Percentiles rank a stretch among this genome's conserved stretches.
phyloP scores from a whole-genome alignment of 106 monocot genomes.

The Triglochin maritima region DNA sequence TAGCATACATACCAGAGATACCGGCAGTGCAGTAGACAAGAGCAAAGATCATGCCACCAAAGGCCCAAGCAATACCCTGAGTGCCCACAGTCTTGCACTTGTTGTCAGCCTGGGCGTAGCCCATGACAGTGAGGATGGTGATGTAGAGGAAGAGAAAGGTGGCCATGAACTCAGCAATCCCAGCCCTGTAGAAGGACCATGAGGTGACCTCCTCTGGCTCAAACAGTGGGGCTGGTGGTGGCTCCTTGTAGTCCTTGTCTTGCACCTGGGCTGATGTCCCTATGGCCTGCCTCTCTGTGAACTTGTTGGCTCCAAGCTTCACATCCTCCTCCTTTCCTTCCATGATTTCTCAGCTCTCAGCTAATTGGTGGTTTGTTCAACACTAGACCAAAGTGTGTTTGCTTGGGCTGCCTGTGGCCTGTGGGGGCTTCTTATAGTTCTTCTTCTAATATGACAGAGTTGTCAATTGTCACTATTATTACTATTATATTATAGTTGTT shows the following conservation, averaged over 20 bases:
- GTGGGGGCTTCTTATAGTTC: too few species aligned
- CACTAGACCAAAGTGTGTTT: too few species aligned
- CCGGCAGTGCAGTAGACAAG: slow-evolving; percentile 50
- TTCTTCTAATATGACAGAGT: too few species aligned
- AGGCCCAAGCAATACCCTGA: slow-evolving; percentile 48
- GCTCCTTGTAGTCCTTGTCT: slow-evolving; percentile 24
- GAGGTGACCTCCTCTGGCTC: slow-evolving; percentile 23
- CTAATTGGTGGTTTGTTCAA: too few species aligned
- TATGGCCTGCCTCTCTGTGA: slow-evolving; percentile 25
- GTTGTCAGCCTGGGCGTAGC: slow-evolving; percentile 10
- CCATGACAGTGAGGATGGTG: slow-evolving; percentile 44
- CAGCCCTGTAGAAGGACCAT: slow-evolving; percentile 40
- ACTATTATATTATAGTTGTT: too few species aligned
- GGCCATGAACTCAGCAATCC: slow-evolving; percentile 47
- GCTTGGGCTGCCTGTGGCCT: too few species aligned
- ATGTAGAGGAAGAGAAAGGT: slow-evolving; percentile 54
- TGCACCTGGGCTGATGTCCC: slow-evolving; percentile 16
- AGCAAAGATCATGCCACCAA: slow-evolving; percentile 54
- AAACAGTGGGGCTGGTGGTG: slow-evolving; percentile 19
- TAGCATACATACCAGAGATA: slow-evolving; percentile 28
- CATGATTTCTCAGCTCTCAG: background rate
- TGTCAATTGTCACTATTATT: too few species aligned
- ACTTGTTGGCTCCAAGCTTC: slow-evolving; percentile 19
- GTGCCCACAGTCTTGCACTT: slow-evolving; percentile 31
- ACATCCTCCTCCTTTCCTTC: slow-evolving; percentile 28